Conservation (phyloP, 768 basidiomycete species). For the Phaffia tasmanica region DNA sequence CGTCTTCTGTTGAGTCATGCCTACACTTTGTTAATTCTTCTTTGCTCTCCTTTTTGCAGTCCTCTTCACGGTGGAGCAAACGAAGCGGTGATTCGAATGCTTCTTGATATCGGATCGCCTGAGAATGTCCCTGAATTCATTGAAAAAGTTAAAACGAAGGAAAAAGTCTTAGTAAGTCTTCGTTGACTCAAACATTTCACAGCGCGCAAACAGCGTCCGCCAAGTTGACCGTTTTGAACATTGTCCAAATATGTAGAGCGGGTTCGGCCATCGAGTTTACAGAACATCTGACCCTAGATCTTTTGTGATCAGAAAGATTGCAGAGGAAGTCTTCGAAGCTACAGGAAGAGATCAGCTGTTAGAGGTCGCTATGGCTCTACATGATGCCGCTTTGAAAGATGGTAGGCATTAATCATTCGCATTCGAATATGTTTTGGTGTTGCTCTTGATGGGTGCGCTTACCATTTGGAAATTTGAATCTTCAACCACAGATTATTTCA, state of each 20-base stretch:
- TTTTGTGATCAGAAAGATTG: constrained; percentile 78
- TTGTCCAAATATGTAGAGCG: background rate
- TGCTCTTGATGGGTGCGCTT: background rate
- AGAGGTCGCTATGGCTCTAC: constrained; percentile 77
- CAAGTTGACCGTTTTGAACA: background rate
- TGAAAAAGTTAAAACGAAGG: constrained; percentile 73
- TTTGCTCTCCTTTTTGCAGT: constrained; percentile 47
- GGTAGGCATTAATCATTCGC: background rate
- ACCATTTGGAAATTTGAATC: background rate
- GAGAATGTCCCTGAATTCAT: constrained; percentile 75
- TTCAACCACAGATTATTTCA: constrained; percentile 54
- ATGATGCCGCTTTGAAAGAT: constrained; percentile 79
- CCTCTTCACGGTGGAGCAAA: constrained; percentile 49
- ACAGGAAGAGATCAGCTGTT: constrained; percentile 75
- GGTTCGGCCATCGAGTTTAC: constrained; percentile 47
- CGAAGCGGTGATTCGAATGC: constrained; percentile 89
- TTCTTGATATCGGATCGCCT: constrained; percentile 72
- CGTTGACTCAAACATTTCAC: background rate
- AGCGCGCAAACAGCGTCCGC: background rate
- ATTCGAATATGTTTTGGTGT: too few species aligned
- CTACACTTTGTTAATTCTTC: too few species aligned
- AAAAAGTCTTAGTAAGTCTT: constrained; percentile 49
- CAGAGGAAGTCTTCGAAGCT: constrained; percentile 80
- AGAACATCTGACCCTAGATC: constrained; percentile 82
- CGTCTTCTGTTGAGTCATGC: too few species aligned